These are phyloP conservation scores for Plasmodium chabaudi DNA, from an alignment of 169 alveolate species.

Conservation along the genomic window DNA sequence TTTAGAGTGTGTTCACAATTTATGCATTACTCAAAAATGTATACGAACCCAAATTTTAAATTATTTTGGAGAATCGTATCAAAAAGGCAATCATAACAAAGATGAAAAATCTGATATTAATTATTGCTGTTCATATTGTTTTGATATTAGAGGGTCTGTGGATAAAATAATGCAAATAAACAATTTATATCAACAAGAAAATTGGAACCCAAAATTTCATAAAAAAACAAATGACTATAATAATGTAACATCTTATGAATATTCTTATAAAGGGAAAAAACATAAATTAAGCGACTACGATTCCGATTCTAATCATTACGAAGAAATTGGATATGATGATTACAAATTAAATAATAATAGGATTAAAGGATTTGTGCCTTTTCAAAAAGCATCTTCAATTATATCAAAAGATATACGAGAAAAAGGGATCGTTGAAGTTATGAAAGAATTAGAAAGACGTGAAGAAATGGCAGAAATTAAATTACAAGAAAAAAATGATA, in stretches of 20 bases:
- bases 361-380: constrained; percentile 64
- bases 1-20: constrained; percentile 57
- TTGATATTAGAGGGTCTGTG: constrained; percentile 38
- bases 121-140: constrained; percentile 62
- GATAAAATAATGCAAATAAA: constrained; percentile 26
- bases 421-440: constrained; percentile 57
- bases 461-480: constrained; percentile 36
- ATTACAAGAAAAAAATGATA: constrained; percentile 7
- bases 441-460: constrained; percentile 72
- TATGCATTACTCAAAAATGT: constrained; percentile 55
- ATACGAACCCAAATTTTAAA: constrained; percentile 46
- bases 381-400: constrained; percentile 72
- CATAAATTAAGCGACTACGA: constrained; percentile 2
- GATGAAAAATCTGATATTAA: constrained; percentile 2
- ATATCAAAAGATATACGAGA: constrained; percentile 46
- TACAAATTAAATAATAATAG: constrained; percentile 32
- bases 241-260: neutral
- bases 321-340: neutral
- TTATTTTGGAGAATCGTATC: constrained; percentile 42
- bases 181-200: constrained; percentile 17
- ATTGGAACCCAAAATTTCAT: neutral
- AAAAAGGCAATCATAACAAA: neutral
- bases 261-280: neutral
- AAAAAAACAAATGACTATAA: neutral
- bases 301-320: neutral